phyloP scores from a whole-genome alignment of 768 basidiomycete species.

The Gymnopilus dilepis region DNA sequence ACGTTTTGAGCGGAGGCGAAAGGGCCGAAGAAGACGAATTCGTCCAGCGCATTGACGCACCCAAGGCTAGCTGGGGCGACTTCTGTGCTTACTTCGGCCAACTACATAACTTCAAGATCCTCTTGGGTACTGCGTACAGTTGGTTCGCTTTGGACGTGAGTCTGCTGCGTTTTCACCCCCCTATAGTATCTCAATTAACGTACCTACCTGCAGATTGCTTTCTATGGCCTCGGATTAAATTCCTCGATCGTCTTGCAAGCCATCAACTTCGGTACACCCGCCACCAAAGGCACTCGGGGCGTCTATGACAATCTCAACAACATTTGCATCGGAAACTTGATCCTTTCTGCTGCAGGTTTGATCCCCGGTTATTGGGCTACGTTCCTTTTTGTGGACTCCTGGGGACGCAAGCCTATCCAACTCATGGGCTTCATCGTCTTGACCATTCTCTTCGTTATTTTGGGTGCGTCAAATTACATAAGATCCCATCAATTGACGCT shows the following conservation, averaged over 20 bases:
- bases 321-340: constrained; percentile 74
- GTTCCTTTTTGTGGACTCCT: constrained; percentile 70
- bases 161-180: constrained; percentile 13
- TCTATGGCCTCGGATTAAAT: constrained; percentile 90
- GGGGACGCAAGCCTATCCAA: constrained; percentile 86
- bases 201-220: constrained; percentile 63
- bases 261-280: constrained; percentile 71
- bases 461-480: constrained; percentile 56
- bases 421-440: constrained; percentile 77
- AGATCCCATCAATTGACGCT: background rate
- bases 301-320: constrained; percentile 68
- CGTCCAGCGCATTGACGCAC: constrained; percentile 66
- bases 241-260: constrained; percentile 74
- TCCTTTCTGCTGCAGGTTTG: constrained; percentile 77
- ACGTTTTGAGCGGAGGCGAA: constrained; percentile 60
- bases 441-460: constrained; percentile 66
- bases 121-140: constrained; percentile 78
- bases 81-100: constrained; percentile 71
- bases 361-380: constrained; percentile 82
- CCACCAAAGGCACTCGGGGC: constrained; percentile 34
- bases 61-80: constrained; percentile 70
- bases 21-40: constrained; percentile 59
- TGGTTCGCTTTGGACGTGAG: constrained; percentile 89
- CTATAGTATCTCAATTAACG: background rate
- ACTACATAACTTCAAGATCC: constrained; percentile 80